These are phyloP conservation scores for Talaromyces thailandensis DNA, from an alignment of 495 filamentous ascomycete species.

Conservation along the genomic window DNA sequence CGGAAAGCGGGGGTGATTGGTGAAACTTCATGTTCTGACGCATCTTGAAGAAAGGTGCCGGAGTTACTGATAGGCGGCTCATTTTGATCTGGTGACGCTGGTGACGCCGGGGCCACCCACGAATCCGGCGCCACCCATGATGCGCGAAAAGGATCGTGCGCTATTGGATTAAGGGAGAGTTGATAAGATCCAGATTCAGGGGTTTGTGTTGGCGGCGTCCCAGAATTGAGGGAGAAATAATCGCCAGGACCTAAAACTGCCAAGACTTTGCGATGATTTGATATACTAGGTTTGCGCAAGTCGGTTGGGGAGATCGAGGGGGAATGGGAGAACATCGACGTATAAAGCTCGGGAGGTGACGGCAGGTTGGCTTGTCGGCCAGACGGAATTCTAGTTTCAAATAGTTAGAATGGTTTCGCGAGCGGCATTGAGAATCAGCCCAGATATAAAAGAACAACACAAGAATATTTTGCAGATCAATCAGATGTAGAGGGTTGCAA, in stretches of 20 bases:
- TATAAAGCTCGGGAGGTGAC: slow-evolving; percentile 19
- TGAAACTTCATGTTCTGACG: slow-evolving; percentile 39
- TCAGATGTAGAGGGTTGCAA: not conserved
- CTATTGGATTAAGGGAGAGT: slow-evolving; percentile 18
- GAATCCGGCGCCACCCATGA: slow-evolving; percentile 28
- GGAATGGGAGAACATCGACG: slow-evolving; percentile 34
- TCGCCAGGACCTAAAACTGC: slow-evolving; percentile 25
- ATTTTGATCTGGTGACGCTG: slow-evolving; percentile 6
- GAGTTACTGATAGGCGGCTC: slow-evolving; percentile 22
- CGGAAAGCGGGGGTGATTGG: slow-evolving; percentile 57
- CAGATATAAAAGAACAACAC: not conserved
- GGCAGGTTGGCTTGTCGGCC: not conserved
- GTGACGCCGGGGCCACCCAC: slow-evolving; percentile 20
- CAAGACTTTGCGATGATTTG: slow-evolving; percentile 30
- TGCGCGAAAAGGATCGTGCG: slow-evolving; percentile 26
- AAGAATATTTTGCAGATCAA: not conserved
- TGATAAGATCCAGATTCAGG: slow-evolving; percentile 19
- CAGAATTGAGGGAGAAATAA: slow-evolving; percentile 5
- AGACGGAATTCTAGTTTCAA: slow-evolving; percentile 14
- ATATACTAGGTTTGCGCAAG: slow-evolving; percentile 31
- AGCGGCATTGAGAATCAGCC: not conserved
- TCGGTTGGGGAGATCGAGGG: slow-evolving; percentile 37
- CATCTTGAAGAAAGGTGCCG: slow-evolving; percentile 35
- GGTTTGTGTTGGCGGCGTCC: slow-evolving; percentile 15
- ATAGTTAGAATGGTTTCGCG: slow-evolving; percentile 8